These are phyloP conservation scores for Cordyceps cateniannulata DNA, from an alignment of 2,329 filamentous ascomycete species.

Conservation along the genomic window DNA sequence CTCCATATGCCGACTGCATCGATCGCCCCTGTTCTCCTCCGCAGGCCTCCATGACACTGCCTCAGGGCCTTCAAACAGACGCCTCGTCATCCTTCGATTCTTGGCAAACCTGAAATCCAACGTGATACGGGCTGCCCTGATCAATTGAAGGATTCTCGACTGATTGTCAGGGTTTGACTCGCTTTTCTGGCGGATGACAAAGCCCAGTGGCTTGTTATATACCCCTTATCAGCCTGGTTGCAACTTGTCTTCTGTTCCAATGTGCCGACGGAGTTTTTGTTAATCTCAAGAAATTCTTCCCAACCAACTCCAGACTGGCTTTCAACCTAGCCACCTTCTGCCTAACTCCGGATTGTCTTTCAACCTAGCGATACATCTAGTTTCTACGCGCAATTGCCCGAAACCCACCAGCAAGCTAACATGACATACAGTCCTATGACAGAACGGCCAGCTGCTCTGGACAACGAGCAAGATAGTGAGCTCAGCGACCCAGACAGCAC, in stretches of 20 bases:
- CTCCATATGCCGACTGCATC: background rate
- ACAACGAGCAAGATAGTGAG: slow-evolving; percentile 34
- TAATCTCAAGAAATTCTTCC: no score
- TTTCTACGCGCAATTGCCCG: background rate
- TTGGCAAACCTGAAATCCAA: background rate
- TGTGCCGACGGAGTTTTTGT: background rate
- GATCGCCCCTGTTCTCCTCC: background rate
- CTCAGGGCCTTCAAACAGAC: background rate
- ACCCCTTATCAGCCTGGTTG: background rate
- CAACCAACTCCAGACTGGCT: no score
- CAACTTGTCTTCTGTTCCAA: background rate
- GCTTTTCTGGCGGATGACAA: background rate
- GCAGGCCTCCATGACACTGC: background rate
- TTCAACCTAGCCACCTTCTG: no score
- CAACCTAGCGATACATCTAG: background rate
- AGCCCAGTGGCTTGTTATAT: slow-evolving; percentile 6
- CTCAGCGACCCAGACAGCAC: slow-evolving; percentile 36
- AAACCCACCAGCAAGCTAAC: background rate
- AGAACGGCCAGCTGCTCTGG: slow-evolving; percentile 17
- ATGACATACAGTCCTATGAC: background rate
- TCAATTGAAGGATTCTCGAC: background rate
- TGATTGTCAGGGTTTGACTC: background rate
- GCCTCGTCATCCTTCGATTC: background rate
- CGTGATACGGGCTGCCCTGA: background rate
- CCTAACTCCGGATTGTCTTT: no score